These are phyloP conservation scores for Terana coerulea DNA, from an alignment of 768 basidiomycete species.

Conservation along the genomic window DNA sequence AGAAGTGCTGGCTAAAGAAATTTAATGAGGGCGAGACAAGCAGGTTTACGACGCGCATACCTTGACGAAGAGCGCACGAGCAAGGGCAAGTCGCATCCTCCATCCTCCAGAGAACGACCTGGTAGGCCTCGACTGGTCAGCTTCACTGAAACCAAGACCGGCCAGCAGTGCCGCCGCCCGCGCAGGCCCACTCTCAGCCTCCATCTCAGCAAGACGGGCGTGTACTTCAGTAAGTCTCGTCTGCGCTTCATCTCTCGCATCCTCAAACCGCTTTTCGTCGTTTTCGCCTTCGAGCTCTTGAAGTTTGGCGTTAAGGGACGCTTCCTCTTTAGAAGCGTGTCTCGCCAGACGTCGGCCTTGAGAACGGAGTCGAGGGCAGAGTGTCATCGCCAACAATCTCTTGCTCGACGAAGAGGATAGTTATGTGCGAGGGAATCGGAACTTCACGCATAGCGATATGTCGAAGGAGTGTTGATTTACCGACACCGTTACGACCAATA, in stretches of 20 bases:
- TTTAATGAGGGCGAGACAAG: constrained; percentile 6
- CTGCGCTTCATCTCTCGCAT: constrained; percentile 81
- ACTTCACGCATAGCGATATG: constrained; percentile 95
- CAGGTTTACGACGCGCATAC: constrained; percentile 28
- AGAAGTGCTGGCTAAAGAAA: constrained; percentile 58
- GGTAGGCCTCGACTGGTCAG: constrained; percentile 80
- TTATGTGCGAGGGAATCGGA: constrained; percentile 90
- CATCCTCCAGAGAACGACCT: constrained; percentile 94
- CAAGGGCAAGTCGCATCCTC: constrained; percentile 96
- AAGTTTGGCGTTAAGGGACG: constrained; percentile 66
- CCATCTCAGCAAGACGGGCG: constrained; percentile 90
- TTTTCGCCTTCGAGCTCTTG: constrained; percentile 67
- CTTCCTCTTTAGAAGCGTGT: constrained; percentile 85
- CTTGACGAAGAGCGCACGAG: constrained; percentile 95
- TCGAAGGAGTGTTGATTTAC: constrained; percentile 93
- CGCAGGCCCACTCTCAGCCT: constrained; percentile 96
- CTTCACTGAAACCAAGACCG: constrained; percentile 88
- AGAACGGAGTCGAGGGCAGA: constrained; percentile 88
- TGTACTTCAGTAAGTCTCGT: constrained; percentile 86
- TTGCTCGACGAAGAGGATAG: constrained; percentile 97
- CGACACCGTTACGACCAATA: constrained; percentile 77
- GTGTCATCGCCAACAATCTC: constrained; percentile 98
- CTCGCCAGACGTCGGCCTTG: constrained; percentile 99
- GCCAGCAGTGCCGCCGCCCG: constrained; percentile 86
- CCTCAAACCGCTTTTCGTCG: constrained; percentile 78